A percentile compares a stretch with the other conserved stretches of the same genome.
phyloP scores from a whole-genome alignment of 305 asterid genomes.

The Fraxinus baroniana region DNA sequence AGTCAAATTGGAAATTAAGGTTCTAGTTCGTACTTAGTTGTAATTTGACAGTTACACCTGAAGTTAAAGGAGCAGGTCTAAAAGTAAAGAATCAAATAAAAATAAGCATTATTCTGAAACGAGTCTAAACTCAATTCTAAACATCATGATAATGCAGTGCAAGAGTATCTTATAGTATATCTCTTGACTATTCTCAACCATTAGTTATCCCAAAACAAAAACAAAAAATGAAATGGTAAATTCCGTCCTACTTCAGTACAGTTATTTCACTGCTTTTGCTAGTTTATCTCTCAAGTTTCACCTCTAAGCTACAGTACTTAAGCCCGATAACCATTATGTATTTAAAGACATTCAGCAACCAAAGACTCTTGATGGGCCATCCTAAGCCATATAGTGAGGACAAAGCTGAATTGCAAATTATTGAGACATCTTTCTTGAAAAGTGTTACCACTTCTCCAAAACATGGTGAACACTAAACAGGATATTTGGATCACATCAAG shows the following conservation, averaged over 20 bases:
- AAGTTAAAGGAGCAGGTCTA: neutral
- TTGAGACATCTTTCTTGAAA: neutral
- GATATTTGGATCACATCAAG: neutral
- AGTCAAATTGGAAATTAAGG: neutral
- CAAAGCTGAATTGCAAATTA: neutral
- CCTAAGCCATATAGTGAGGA: neutral
- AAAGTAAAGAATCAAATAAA: neutral
- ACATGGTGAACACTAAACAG: neutral
- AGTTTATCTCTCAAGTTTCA: neutral
- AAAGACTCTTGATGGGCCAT: neutral
- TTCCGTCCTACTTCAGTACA: neutral
- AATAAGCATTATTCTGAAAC: neutral
- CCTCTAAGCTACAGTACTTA: neutral
- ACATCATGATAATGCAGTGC: neutral
- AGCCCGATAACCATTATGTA: neutral
- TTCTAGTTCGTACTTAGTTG: neutral
- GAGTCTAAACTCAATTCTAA: neutral
- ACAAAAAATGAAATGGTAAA: neutral
- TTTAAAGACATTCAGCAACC: neutral
- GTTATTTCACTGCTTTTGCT: neutral
- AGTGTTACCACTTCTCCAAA: neutral
- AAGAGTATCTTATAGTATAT: neutral
- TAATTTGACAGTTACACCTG: neutral
- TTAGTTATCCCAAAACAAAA: neutral
- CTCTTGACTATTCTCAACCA: neutral